Base-by-base conservation (phyloP, 2,329 filamentous ascomycete genomes). In the Ophiostoma quercus region DNA sequence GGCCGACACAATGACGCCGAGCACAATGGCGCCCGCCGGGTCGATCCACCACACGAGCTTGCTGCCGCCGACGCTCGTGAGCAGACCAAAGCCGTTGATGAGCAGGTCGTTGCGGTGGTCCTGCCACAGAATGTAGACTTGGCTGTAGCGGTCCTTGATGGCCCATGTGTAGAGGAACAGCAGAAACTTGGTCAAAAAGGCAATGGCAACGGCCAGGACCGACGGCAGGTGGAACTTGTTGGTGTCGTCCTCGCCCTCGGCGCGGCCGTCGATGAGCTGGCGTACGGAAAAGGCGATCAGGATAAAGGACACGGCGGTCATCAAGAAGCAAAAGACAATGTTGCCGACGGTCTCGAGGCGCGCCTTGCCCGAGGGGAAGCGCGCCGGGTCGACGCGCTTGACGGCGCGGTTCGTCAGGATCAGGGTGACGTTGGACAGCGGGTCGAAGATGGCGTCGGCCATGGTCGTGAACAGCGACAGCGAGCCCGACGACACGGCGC, bases 71-170 rank as follows among this genome's bases (percentile, higher is more conserved):
- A 97, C 89, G 2, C 91, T 94, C 0, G 94, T 97, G 69, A 97
- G 80, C 73, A 98, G 88, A 86, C 91, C 93, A 74, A 96, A 92
- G 69, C 92, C 92, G 78, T 98, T 99, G 84, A 99, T 92, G 75
- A 97, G 84, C n/a, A 99, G 84, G 77, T 99, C 95, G 77, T 99
- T 99, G 72, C 95, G 90, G 81, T 99, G 95, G 77, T 98, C 94
- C 79, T 96, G 92, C 94, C 93, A 97, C 16, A 98, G 83, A 77
- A 97, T 97, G 70, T 91, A 87, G 73, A 97, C 88, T 79, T 97
- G 94, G 72, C 88, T 92, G 82, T 98, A 97, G 76, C 92, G 91
- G 81, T 97, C 90, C 74, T 94, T 90, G 75, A 98, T 80, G 4
- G 92, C 88, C 88, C 90, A 98, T 81, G 95, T 98, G 82, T 97